These are phyloP conservation scores for Aspergillus baeticus DNA, from an alignment of 495 filamentous ascomycete genomes.

Conservation along the genomic window DNA sequence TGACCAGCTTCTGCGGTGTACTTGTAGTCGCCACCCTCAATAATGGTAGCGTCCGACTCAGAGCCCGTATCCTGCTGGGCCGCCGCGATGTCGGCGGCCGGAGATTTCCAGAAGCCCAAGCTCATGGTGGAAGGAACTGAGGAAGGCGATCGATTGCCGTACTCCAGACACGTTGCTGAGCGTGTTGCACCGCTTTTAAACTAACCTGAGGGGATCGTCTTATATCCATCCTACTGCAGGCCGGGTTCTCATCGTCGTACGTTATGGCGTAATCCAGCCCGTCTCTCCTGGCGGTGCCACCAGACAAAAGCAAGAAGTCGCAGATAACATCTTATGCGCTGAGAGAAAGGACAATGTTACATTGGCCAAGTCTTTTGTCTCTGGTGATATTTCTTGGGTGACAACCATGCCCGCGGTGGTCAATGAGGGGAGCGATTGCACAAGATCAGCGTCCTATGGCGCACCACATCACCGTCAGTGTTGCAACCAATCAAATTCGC, in stretches of 20 bases:
- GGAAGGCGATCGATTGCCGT: neutral
- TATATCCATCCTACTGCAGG: neutral
- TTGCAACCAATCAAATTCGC: neutral
- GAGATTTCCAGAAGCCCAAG: neutral
- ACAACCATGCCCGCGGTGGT: neutral
- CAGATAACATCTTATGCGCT: neutral
- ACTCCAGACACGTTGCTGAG: neutral
- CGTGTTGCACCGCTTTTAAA: neutral
- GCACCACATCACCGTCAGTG: neutral
- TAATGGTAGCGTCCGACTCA: constrained; percentile 18
- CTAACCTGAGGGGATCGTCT: neutral
- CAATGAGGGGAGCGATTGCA: constrained; percentile 6
- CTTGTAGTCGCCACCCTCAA: constrained; percentile 37
- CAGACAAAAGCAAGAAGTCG: neutral
- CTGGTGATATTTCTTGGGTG: neutral
- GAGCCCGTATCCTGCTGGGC: constrained; percentile 3
- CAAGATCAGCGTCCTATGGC: neutral
- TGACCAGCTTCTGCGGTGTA: constrained; percentile 52
- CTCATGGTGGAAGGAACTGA: neutral
- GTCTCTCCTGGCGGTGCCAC: constrained; percentile 5
- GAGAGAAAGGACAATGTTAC: neutral
- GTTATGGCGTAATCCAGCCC: constrained; percentile 11
- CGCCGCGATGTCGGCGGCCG: neutral
- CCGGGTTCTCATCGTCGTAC: constrained; percentile 6
- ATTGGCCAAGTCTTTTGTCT: constrained; percentile 10